Evolutionary conservation across 2,329 filamentous ascomycete genomes (phyloP).

Genomic region (Coleophoma cylindrospora): DNA sequence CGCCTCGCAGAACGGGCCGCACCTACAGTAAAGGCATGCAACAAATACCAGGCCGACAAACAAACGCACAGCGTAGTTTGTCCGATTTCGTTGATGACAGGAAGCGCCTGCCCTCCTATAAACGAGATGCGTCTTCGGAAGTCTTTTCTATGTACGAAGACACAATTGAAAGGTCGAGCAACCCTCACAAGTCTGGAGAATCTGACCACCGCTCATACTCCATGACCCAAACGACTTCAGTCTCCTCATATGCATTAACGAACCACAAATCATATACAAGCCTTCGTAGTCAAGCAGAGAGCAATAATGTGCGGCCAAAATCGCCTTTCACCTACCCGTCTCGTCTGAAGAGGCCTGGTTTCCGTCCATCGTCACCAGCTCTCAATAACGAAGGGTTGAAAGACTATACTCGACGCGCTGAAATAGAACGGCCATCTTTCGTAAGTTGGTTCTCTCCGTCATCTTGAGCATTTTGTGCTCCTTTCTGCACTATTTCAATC

Average conservation of each 20-base stretch:
- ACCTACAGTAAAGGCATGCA: conserved; percentile 11
- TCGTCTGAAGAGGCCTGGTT: conserved; percentile 48
- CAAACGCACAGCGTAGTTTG: conserved; percentile 18
- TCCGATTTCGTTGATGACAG: conserved; percentile 33
- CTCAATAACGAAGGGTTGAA: conserved; percentile 25
- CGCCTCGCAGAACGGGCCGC: conserved; percentile 12
- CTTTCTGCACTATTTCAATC: not conserved
- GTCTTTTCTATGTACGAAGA: conserved; percentile 51
- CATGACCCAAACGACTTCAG: conserved; percentile 40
- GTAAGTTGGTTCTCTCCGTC: conserved; percentile 14
- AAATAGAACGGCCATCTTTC: conserved; percentile 23
- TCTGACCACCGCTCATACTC: conserved; percentile 46
- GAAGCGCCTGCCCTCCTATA: conserved; percentile 39
- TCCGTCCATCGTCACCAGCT: conserved; percentile 26
- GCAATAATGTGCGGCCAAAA: conserved; percentile 43
- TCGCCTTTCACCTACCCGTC: conserved; percentile 56
- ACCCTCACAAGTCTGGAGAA: conserved; percentile 38
- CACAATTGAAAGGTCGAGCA: conserved; percentile 39
- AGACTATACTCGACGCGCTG: conserved; percentile 26
- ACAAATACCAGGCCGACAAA: conserved; percentile 10
- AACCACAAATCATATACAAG: conserved; percentile 43
- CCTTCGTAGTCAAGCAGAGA: conserved; percentile 41
- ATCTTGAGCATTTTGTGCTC: not conserved
- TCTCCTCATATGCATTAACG: conserved; percentile 29
- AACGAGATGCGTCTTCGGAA: conserved; percentile 44